Evolutionary conservation across 2,329 filamentous ascomycete genomes (phyloP).

Genomic region (Colletotrichum musae): DNA sequence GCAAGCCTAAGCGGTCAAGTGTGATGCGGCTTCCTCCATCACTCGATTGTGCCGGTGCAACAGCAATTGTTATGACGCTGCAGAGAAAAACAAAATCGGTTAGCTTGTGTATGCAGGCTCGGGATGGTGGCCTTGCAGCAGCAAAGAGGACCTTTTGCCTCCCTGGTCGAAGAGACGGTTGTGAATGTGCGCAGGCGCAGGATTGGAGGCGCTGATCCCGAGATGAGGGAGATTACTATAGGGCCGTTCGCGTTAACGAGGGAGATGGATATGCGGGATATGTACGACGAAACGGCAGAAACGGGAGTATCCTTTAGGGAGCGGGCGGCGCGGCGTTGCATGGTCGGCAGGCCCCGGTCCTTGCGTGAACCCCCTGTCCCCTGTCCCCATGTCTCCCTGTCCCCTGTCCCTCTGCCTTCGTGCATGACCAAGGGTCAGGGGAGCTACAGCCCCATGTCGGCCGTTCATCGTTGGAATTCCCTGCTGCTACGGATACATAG

Average conservation of each 20-base stretch:
- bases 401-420: conserved; percentile 34
- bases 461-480: conserved; percentile 7
- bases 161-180: not conserved
- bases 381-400: too few species aligned
- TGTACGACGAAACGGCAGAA: conserved; percentile 39
- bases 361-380: conserved; percentile 24
- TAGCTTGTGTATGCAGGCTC: conserved; percentile 23
- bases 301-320: conserved; percentile 43
- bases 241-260: conserved; percentile 32
- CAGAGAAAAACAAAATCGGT: conserved; percentile 34
- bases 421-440: conserved; percentile 15
- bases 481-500: not conserved
- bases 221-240: conserved; percentile 22
- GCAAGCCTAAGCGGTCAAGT: conserved; percentile 22
- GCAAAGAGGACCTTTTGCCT: conserved; percentile 12
- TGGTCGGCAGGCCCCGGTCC: conserved; percentile 39
- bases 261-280: conserved; percentile 39
- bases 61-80: conserved; percentile 30
- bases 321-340: conserved; percentile 41
- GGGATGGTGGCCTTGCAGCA: conserved; percentile 14
- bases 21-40: conserved; percentile 21
- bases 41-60: conserved; percentile 17
- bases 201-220: conserved; percentile 19
- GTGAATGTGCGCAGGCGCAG: conserved; percentile 15
- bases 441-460: conserved; percentile 5